Evolutionary conservation across 768 basidiomycete genomes (phyloP).

Genomic region (Tricholoma bakamatsutake): DNA sequence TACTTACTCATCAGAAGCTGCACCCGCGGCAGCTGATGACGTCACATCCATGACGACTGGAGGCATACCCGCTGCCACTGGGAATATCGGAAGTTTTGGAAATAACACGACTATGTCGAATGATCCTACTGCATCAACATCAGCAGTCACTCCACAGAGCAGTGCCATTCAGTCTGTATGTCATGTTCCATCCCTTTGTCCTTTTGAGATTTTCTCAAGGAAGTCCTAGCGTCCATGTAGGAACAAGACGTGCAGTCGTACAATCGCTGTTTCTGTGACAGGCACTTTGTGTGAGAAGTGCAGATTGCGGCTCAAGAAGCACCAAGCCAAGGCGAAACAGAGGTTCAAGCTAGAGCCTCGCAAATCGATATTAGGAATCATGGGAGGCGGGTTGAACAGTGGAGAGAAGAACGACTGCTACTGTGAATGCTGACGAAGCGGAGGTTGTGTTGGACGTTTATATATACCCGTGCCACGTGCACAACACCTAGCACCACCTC

Average conservation of each 20-base stretch:
- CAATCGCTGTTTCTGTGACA: constrained; percentile 17
- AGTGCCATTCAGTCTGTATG: background rate
- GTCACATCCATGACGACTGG: background rate
- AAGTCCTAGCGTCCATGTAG: constrained; percentile 18
- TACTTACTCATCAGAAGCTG: background rate
- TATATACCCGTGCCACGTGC: background rate
- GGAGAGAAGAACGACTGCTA: background rate
- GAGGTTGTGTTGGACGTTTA: background rate
- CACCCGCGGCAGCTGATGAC: background rate
- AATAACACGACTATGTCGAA: background rate
- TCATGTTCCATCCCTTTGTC: background rate
- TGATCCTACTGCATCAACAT: background rate
- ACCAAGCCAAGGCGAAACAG: constrained; percentile 36
- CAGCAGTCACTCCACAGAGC: background rate
- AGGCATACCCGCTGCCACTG: background rate
- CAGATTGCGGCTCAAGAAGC: constrained; percentile 38
- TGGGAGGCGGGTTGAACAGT: background rate
- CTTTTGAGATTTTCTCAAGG: background rate
- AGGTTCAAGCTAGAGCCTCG: constrained; percentile 39
- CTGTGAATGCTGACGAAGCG: background rate
- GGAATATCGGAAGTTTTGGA: background rate
- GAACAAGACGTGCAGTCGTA: constrained; percentile 35
- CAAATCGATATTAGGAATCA: constrained; percentile 15
- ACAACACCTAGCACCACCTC: no score
- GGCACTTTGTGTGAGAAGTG: constrained; percentile 40